Evolutionary conservation across 257 asterid genomes (phyloP).

Genomic region (Rauvolfia tetraphylla): DNA sequence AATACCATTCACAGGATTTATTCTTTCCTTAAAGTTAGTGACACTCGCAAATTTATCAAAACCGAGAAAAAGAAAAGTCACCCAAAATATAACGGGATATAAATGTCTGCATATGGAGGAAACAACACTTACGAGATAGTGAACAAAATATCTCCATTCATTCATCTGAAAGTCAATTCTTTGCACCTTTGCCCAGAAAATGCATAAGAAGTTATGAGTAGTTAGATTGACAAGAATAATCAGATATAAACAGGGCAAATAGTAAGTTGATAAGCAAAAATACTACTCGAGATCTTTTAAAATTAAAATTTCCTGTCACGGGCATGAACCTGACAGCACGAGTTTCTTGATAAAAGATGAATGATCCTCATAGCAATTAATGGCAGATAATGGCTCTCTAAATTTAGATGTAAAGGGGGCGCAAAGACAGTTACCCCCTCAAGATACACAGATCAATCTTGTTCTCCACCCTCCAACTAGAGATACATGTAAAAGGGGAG

Average conservation of each 20-base stretch:
- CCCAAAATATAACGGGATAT: background rate
- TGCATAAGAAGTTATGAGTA: background rate
- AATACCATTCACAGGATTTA: background rate
- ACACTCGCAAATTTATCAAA: background rate
- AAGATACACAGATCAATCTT: background rate
- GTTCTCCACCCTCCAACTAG: background rate
- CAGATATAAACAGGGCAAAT: background rate
- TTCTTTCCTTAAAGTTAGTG: background rate
- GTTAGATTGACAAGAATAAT: background rate
- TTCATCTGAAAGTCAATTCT: slow-evolving; percentile 31
- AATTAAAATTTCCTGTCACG: background rate
- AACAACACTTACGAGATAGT: slow-evolving; percentile 55
- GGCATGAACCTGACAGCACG: background rate
- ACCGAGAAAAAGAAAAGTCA: background rate
- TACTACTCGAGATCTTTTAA: background rate
- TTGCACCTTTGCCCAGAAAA: slow-evolving; percentile 36
- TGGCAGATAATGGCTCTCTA: background rate
- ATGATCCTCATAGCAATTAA: background rate
- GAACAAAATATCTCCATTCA: slow-evolving; percentile 58
- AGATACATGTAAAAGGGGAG: background rate
- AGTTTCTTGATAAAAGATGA: background rate
- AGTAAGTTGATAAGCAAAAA: background rate
- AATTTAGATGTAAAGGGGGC: background rate
- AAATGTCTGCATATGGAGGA: background rate
- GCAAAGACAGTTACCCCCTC: background rate